These are phyloP conservation scores for Termitomyces sp. DNA, from an alignment of 768 basidiomycete genomes.

Conservation along the genomic window DNA sequence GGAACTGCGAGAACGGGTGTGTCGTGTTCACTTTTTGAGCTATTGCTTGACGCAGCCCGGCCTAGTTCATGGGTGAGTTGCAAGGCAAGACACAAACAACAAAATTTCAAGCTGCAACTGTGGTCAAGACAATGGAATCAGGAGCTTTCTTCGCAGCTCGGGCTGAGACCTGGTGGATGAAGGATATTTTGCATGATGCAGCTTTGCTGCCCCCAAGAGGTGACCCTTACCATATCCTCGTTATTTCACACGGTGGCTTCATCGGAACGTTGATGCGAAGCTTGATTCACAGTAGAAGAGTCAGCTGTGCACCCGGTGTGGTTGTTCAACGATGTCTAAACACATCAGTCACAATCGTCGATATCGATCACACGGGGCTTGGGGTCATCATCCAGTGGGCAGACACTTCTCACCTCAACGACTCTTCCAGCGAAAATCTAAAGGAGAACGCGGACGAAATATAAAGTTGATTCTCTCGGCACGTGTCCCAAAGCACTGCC, in stretches of 20 bases:
- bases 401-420: slow-evolving; percentile 50
- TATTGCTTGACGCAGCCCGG: background rate
- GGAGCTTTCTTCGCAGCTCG: slow-evolving; percentile 41
- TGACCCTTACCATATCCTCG: slow-evolving; percentile 44
- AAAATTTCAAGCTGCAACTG: slow-evolving; percentile 18
- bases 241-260: slow-evolving; percentile 65
- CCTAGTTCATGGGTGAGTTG: slow-evolving; percentile 33
- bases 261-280: slow-evolving; percentile 51
- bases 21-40: slow-evolving; percentile 14
- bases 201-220: slow-evolving; percentile 20
- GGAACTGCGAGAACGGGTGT: slow-evolving; percentile 65
- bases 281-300: slow-evolving; percentile 39
- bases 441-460: slow-evolving; percentile 52
- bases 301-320: slow-evolving; percentile 34
- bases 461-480: background rate
- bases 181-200: slow-evolving; percentile 32
- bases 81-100: slow-evolving; percentile 40
- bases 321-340: slow-evolving; percentile 42
- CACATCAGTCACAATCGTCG: slow-evolving; percentile 57
- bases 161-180: slow-evolving; percentile 62
- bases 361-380: slow-evolving; percentile 37
- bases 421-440: slow-evolving; percentile 26
- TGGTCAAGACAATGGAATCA: slow-evolving; percentile 36
- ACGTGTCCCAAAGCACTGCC: slow-evolving; percentile 16
- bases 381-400: slow-evolving; percentile 51